Conservation (phyloP, 192 early-diverging fungal species). For the Linnemannia elongata region DNA sequence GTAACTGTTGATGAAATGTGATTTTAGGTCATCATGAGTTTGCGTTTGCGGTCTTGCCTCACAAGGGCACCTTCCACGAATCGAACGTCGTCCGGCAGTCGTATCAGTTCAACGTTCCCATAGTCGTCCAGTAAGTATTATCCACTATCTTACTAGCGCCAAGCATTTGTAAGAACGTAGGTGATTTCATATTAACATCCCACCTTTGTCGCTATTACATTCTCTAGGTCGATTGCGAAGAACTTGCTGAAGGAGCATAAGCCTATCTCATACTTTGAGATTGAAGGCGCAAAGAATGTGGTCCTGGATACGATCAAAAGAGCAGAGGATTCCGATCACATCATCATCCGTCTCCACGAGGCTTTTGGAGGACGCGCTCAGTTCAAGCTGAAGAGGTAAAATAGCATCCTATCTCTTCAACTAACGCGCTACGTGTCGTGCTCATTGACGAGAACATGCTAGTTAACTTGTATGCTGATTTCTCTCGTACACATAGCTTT, state of each 20-base stretch:
- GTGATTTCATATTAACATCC: neutral
- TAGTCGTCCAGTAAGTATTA: conserved; percentile 62
- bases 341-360: conserved; percentile 93
- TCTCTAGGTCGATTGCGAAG: conserved; percentile 31
- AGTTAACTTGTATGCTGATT: neutral
- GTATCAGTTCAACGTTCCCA: conserved; percentile 92
- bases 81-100: conserved; percentile 89
- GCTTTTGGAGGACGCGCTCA: conserved; percentile 88
- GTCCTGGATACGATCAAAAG: conserved; percentile 94
- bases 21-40: conserved; percentile 84
- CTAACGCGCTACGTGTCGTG: too few species aligned
- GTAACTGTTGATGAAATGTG: conserved; percentile 64
- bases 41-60: conserved; percentile 92
- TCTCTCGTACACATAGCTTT: conserved; percentile 55
- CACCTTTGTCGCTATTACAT: neutral
- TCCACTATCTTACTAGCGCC: neutral
- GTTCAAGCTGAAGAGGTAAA: conserved; percentile 66
- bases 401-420: neutral
- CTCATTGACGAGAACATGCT: neutral
- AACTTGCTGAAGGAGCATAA: neutral
- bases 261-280: conserved; percentile 53
- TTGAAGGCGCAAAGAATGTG: conserved; percentile 74
- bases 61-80: conserved; percentile 85
- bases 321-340: conserved; percentile 80
- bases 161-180: neutral